Evolutionary conservation across 441 rosid genomes (phyloP).

Genomic region (Capsella rubella): DNA sequence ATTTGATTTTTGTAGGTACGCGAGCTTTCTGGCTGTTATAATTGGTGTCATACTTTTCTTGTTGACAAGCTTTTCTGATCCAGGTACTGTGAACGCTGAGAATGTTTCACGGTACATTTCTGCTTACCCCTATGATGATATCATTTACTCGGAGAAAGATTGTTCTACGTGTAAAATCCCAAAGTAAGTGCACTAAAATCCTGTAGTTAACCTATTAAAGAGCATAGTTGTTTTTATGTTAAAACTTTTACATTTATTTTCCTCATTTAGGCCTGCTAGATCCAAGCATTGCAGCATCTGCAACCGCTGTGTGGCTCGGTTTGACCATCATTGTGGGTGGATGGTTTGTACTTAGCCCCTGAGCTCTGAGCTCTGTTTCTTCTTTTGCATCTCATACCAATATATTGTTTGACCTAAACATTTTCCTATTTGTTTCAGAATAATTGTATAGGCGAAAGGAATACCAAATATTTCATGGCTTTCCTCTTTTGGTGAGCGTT

Average conservation of each 20-base stretch:
- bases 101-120: constrained; percentile 71
- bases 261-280: constrained; percentile 81
- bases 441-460: constrained; percentile 48
- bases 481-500: constrained; percentile 49
- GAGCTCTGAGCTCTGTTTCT: constrained; percentile 1
- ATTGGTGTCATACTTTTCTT: constrained; percentile 79
- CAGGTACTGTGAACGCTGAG: constrained; percentile 74
- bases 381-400: not conserved
- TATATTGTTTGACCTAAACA: constrained; percentile 16
- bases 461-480: constrained; percentile 45
- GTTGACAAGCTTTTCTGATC: constrained; percentile 89
- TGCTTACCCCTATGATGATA: constrained; percentile 83
- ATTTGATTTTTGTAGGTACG: constrained; percentile 61
- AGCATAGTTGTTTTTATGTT: constrained; percentile 18
- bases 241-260: not conserved
- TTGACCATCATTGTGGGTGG: constrained; percentile 89
- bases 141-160: constrained; percentile 73
- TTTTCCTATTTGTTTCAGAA: constrained; percentile 37
- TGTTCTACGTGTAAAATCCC: constrained; percentile 85
- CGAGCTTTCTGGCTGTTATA: constrained; percentile 71
- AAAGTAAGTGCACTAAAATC: constrained; percentile 61
- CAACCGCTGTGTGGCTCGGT: constrained; percentile 88
- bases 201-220: constrained; percentile 12
- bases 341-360: constrained; percentile 39
- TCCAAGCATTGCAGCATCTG: constrained; percentile 97